Evolutionary conservation across 495 filamentous ascomycete species (phyloP), one percentile per base, ranked within the genome.

Genomic region (Aspergillus indologenus): DNA sequence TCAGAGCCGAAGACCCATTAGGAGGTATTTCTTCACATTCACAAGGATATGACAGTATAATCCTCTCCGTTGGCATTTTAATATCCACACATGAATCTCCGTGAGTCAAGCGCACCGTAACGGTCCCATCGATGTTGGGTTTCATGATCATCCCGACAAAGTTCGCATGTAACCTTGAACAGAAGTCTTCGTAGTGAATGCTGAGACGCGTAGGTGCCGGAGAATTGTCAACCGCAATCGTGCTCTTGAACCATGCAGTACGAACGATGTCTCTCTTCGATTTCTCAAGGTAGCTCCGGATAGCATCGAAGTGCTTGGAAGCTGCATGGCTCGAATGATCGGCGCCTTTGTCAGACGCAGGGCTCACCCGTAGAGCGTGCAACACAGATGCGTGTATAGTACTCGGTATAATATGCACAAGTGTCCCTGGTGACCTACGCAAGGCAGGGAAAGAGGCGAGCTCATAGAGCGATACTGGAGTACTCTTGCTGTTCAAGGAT

Each of bases 401-500:
- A 3, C 72, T 65, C 3, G 78, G 76, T 17, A 68, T 62, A 42
- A 87, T 61, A 18, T 82, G 57, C 6, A 85, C 83, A 49, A 81
- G 70, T 61, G 85, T 81, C 2, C 76, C 78, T 48, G 75, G 68
- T 34, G 71, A 57, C 40, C 71, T 70, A 19, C 70, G 72, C 42
- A 86, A 57, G 19, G 73, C 72, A 24, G 74, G 65, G 49, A 76
- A 73, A 5, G 70, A 70, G 47, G 64, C 60, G 26, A 87, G 68
- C 52, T 87, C 85, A 63, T 87, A 87, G 24, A 86, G 59, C 56
- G 83, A 85, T 15, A 85, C 73, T 26, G 83, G 76, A 48, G 80
- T 79, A 22, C 70, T 45, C 19, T 60, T 62, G 17, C 75, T 69
- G 14, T 11, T 63, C 54, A 3, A 85, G 70, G 7, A 57, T 43